Base-by-base conservation (phyloP, 345 rosid species). In the Eutrema japonicum region DNA sequence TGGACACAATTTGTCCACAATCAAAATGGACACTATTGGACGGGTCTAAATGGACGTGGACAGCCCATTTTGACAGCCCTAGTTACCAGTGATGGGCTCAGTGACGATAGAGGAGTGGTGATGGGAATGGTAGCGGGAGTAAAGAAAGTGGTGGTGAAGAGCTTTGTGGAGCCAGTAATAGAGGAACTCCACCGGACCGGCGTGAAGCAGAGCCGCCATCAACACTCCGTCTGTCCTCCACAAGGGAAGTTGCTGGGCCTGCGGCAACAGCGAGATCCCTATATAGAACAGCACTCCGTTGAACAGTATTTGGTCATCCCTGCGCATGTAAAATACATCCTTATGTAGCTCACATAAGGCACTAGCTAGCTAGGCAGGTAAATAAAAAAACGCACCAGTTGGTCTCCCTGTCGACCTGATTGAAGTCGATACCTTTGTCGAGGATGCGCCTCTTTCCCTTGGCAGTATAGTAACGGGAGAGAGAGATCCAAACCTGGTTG, bases 101-200 rank as follows among this genome's bases (percentile, higher is more conserved):
- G 93, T 90, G 81, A 77, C 93, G 3, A 90, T 84, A 60, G 98
- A 93, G 47, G 95, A 85, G 76, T 90, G 96, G 65, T 88, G 98
- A 37, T 93, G 98, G n/a, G 98, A 93, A 63, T 90, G 98, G 76
- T 93, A 87, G 48, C 95, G 93, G 36, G 91, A 81, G 81, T 93
- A 93, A 63, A 92, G 92, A 63, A 50, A 88, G 74, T 89, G 92
- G 75, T 89, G 97, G 71, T 92, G 97, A 4, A 92, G 78, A 12
- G 89, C 92, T 55, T 85, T 73, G 64, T 92, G 97, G 18, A 89
- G 73, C 98, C 98, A 92, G 43, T 88, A 92, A 73, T 89, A 89
- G 2, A 89, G 77, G 54, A 92, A 87, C 83, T 92, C 98, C 13
- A 92, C 92, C 0, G 90, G 96, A 4, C 96, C 96, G 0, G 82